phyloP scores from a whole-genome alignment of 1,284 basidiomycete genomes.

The Cryptococcus amylolentus region DNA sequence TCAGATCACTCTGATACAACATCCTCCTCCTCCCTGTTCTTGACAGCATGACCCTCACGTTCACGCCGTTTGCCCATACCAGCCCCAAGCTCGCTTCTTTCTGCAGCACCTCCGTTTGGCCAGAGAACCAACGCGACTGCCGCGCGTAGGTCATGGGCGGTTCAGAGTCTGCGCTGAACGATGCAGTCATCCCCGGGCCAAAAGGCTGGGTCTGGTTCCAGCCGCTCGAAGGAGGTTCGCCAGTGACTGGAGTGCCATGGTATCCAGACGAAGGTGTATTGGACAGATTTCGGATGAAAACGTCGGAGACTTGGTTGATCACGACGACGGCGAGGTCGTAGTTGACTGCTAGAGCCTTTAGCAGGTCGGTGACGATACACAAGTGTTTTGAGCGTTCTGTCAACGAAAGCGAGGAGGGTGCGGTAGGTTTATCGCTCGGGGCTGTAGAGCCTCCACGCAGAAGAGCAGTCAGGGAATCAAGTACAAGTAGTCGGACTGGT shows the following conservation, averaged over 20 bases:
- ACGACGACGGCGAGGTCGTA: slow-evolving; percentile 71
- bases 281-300: slow-evolving; percentile 51
- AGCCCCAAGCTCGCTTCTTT: slow-evolving; percentile 82
- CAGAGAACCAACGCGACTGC: slow-evolving; percentile 70
- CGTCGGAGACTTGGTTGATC: slow-evolving; percentile 81
- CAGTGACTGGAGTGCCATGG: slow-evolving; percentile 2
- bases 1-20: slow-evolving; percentile 47
- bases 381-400: slow-evolving; percentile 67
- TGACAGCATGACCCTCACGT: slow-evolving; percentile 73
- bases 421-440: slow-evolving; percentile 3
- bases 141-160: slow-evolving; percentile 59
- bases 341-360: slow-evolving; percentile 65
- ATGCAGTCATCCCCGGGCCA: not conserved
- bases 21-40: slow-evolving; percentile 67
- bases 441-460: slow-evolving; percentile 56
- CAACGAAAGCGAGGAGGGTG: slow-evolving; percentile 44
- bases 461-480: slow-evolving; percentile 77
- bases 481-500: slow-evolving; percentile 60
- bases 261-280: slow-evolving; percentile 2
- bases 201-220: not conserved
- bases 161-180: slow-evolving; percentile 7
- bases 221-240: not conserved
- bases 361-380: slow-evolving; percentile 60
- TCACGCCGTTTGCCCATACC: slow-evolving; percentile 86
- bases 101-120: slow-evolving; percentile 56